phyloP scores from a whole-genome alignment of 768 basidiomycete genomes.

The Mycena galericulata region DNA sequence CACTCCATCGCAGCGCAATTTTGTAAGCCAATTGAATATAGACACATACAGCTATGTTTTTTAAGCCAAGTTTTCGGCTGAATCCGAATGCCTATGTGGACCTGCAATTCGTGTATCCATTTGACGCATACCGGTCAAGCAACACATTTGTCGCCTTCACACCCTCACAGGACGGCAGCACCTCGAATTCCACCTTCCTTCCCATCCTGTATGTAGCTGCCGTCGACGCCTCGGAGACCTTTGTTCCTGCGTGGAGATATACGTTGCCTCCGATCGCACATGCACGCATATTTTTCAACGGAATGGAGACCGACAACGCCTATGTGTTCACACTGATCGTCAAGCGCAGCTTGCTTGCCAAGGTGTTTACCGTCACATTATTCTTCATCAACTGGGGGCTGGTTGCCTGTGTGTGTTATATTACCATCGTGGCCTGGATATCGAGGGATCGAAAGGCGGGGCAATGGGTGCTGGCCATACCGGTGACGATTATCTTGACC shows the following conservation, averaged over 20 bases:
- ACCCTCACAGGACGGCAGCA: slow-evolving; percentile 2
- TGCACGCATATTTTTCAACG: not conserved
- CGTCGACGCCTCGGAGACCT: slow-evolving; percentile 1
- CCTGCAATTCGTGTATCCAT: not conserved
- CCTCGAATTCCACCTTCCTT: not conserved
- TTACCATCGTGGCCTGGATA: not conserved
- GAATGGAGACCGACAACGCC: not conserved
- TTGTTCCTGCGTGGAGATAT: not conserved
- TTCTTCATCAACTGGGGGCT: slow-evolving; percentile 2
- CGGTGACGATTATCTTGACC: not conserved
- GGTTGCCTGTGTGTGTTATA: not conserved
- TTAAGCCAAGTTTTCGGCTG: not conserved
- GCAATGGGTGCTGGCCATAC: not conserved
- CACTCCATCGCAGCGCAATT: not conserved
- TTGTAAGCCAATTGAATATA: not conserved
- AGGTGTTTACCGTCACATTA: not conserved
- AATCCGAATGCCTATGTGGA: not conserved
- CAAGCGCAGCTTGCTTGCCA: not conserved
- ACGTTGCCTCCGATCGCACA: not conserved
- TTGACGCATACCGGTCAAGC: not conserved
- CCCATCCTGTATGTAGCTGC: slow-evolving; percentile 1
- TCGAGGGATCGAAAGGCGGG: not conserved
- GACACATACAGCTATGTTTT: not conserved
- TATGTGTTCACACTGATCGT: not conserved
- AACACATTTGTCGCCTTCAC: slow-evolving; percentile 2